These are phyloP conservation scores for Astragalus glycyphyllos DNA, from an alignment of 306 rosid species.

Conservation along the genomic window DNA sequence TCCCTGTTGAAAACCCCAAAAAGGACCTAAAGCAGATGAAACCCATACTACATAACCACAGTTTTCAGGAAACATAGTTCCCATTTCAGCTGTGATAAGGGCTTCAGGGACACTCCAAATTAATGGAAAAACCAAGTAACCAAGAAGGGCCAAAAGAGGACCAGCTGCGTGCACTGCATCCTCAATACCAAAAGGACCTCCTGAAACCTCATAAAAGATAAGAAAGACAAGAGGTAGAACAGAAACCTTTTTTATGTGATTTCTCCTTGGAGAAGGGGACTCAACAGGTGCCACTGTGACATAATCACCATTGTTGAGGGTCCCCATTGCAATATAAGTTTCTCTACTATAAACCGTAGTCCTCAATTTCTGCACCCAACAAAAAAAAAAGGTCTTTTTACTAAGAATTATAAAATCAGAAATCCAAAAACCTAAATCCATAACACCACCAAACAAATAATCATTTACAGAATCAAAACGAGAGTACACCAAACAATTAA, in stretches of 20 bases:
- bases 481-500: background rate
- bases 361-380: slow-evolving; percentile 65
- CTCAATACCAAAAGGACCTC: slow-evolving; percentile 93
- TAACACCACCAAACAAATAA: slow-evolving; percentile 2
- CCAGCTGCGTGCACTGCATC: slow-evolving; percentile 91
- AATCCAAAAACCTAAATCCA: background rate
- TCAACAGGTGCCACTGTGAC: slow-evolving; percentile 59
- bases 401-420: slow-evolving; percentile 8
- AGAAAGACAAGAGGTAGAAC: slow-evolving; percentile 85
- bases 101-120: slow-evolving; percentile 98
- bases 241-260: slow-evolving; percentile 66
- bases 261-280: slow-evolving; percentile 49
- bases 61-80: slow-evolving; percentile 95
- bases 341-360: slow-evolving; percentile 50
- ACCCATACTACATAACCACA: slow-evolving; percentile 96
- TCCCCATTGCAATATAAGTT: slow-evolving; percentile 63
- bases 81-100: slow-evolving; percentile 90
- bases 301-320: slow-evolving; percentile 42
- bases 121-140: slow-evolving; percentile 82
- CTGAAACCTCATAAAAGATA: slow-evolving; percentile 96
- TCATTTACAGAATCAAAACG: slow-evolving; percentile 7
- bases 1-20: slow-evolving; percentile 95
- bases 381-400: slow-evolving; percentile 22
- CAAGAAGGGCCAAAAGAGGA: slow-evolving; percentile 81
- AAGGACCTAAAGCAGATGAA: slow-evolving; percentile 88